Evolutionary conservation across 2,329 filamentous ascomycete species (phyloP), one percentile per base, ranked within the genome.

Genomic region (Pestalotiopsis sp.): DNA sequence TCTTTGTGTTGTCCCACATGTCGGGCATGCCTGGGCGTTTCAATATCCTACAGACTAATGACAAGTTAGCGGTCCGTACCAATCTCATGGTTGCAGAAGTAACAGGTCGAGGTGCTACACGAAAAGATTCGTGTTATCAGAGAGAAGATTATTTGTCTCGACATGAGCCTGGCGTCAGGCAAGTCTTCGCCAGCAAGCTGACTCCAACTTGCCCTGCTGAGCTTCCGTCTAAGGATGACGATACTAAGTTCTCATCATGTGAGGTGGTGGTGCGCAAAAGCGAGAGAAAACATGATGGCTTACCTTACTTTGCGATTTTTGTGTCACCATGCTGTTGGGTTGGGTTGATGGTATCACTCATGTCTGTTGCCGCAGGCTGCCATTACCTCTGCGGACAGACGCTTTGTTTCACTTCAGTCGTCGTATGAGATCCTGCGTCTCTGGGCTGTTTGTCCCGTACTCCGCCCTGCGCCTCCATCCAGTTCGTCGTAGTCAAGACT

Each of bases 141-240:
- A 86, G 85, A 86, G 85, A 86, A 86, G 85, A 86, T 86, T 86
- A 85, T 81, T 73, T n/a, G 64, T 75, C 75, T 83, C 82, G 80
- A 83, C 82, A 82, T 77, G 71, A 71, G 72, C 73, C 75, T 72
- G 72, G 70, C 68, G 67, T 58, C 65, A 74, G 71, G 71, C 68
- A 76, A 72, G 68, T 69, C 72, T 75, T 70, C 69, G 66, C 72
- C 70, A 76, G 75, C 74, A 75, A 72, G 75, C 75, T 73, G 74
- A 73, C 72, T 76, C 74, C 72, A 66, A 72, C 68, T 67, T 69
- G 74, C 72, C 67, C 75, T 75, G 77, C 79, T 79, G 78, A 82
- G 83, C 81, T 82, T 97, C 91, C 88, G 94, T 86, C 93, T 97
- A 97, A 97, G 94, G 94, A 97, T 97, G 94, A 97, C 93, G 92